Percentiles rank a stretch among this genome's conserved stretches.
Conservation (phyloP, 352 stramenopile species). For the Phytophthora citricola region DNA sequence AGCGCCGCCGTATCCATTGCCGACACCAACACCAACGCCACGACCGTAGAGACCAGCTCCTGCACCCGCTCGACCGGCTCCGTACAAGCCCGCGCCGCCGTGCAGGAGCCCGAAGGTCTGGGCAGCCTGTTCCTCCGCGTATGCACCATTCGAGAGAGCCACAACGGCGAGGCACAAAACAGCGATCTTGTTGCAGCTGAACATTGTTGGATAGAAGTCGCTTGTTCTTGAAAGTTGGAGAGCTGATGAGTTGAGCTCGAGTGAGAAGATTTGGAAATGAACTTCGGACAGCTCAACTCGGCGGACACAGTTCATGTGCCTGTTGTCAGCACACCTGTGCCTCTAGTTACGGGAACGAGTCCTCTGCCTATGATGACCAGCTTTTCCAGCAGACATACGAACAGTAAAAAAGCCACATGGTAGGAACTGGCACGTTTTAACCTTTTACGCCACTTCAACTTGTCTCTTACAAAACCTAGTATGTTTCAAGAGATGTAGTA, state of each 20-base stretch:
- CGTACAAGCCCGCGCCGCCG: constrained; percentile 2
- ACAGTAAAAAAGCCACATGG: neutral
- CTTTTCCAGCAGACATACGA: neutral
- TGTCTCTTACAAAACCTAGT: neutral
- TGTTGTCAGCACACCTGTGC: neutral
- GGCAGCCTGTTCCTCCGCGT: constrained; percentile 16
- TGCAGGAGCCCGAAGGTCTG: constrained; percentile 20
- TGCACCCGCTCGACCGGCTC: neutral
- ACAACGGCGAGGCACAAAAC: constrained; percentile 15
- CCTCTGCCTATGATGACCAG: neutral
- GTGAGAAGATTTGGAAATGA: constrained; percentile 18
- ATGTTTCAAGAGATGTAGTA: neutral
- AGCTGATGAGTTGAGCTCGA: constrained; percentile 8
- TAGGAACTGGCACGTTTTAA: neutral
- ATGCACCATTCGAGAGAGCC: constrained; percentile 2
- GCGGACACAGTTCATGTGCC: neutral
- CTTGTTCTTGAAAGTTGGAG: constrained; percentile 4
- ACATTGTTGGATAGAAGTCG: constrained; percentile 8
- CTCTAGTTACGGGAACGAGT: neutral
- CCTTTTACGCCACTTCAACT: neutral
- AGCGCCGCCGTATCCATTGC: neutral
- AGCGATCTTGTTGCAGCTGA: constrained; percentile 20
- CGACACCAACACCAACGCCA: neutral
- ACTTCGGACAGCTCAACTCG: neutral
- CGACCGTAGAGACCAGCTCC: neutral